Evolutionary conservation across 2,329 filamentous ascomycete species (phyloP), one percentile per base, ranked within the genome.

Genomic region (Calonectria pseudoturangicola): DNA sequence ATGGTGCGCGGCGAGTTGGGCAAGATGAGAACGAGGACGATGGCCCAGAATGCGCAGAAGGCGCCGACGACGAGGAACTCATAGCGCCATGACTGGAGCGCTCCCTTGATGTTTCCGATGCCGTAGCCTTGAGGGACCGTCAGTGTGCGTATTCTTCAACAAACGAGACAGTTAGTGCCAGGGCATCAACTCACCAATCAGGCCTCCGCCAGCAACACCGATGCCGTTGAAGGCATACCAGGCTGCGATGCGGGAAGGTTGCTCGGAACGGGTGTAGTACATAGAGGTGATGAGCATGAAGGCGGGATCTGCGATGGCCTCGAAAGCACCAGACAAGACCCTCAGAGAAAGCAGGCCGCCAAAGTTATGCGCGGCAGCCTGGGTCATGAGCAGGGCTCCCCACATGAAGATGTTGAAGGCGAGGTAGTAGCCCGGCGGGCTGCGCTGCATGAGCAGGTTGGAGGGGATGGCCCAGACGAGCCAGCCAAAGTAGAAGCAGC

Each of bases 281-380:
- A 92, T 92, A 5, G 87, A 87, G 0, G 91, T 93, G 43, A 93
- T 90, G 2, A 93, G 82, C 86, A 93, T 91, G 72, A 93, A 91
- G 1, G 83, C 83, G 2, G 84, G 85, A 50, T 85, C 83, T 3
- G 83, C 84, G 41, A 85, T 84, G 3, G 91, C 90, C 79, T 93
- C 92, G 72, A 93, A 92, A 27, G 92, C 89, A 77, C 92, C 92
- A 1, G 92, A 89, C 2, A 93, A 80, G 0, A 90, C 88, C 6
- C 92, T 87, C 9, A 93, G 85, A 0, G 85, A 82, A 2, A 91
- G 83, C 21, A 93, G 83, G 0, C 87, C 85, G 0, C 86, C 85
- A 77, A 93, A 93, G 77, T 88, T 91, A 48, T 85, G 84, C 56
- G 87, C 89, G 0, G 87, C 88, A 7, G 91, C 87, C 76, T 93